phyloP scores from a whole-genome alignment of 768 basidiomycete genomes.

The Panellus pusillus region DNA sequence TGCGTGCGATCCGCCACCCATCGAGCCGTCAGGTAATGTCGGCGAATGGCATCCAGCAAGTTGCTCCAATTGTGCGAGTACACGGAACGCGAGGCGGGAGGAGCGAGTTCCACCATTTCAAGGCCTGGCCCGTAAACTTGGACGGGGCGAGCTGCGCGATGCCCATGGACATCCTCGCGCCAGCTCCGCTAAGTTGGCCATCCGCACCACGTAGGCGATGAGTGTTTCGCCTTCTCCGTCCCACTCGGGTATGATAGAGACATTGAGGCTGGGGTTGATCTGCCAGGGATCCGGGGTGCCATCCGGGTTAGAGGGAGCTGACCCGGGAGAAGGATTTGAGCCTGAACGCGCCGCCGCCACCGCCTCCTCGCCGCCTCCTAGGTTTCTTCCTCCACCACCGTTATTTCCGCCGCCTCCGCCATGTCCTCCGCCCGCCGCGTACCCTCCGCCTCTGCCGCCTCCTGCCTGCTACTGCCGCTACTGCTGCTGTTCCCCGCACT shows the following conservation, averaged over 20 bases:
- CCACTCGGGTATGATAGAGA: neutral
- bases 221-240: neutral
- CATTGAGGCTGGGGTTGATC: neutral
- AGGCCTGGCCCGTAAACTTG: no score
- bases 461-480: no score
- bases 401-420: no score
- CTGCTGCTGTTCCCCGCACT: no score
- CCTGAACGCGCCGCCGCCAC: no score
- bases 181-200: neutral
- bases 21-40: neutral
- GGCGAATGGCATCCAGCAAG: neutral
- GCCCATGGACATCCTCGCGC: neutral
- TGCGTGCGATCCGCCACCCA: neutral
- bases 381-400: no score
- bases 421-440: neutral
- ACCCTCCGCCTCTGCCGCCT: no score
- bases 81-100: neutral
- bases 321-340: no score
- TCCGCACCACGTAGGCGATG: neutral
- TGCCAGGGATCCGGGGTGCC: slow-evolving; percentile 1
- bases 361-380: no score
- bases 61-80: neutral
- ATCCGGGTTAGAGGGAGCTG: neutral
- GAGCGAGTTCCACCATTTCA: slow-evolving; percentile 6
- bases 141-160: slow-evolving; percentile 1